Base-by-base conservation (phyloP, 2,329 filamentous ascomycete species). In the Thelonectria rubi region DNA sequence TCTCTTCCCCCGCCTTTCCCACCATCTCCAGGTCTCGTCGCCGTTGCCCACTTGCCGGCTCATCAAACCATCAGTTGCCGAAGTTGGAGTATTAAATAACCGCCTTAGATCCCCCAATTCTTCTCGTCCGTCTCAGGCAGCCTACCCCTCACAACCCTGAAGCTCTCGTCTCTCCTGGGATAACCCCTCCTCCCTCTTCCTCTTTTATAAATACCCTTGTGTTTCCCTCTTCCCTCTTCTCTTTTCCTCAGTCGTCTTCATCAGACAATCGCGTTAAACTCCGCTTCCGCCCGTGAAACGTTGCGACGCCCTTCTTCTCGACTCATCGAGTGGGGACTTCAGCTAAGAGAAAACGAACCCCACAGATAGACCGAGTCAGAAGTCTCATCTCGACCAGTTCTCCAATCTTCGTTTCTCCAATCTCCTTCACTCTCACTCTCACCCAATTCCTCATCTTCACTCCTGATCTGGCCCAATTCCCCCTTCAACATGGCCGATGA, bases 51-150 rank as follows among this genome's bases (percentile, higher is more conserved):
- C 39, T n/a, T 51, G 51, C 40, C 40, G 47, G 40, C 58, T 55
- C 39, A 49, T 32, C 40, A 20, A 57, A 34, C 12, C 30, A 43
- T 39, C 30, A 45, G 46, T 56, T 60, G 42, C 58, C 58, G 47
- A 60, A 52, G 58, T 60, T 60, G 51, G 58, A 47, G 58, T 55
- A 60, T 60, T 55, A 55, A 60, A 55, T 49, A 42, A 47, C 21
- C 12, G 46, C 40, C 52, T 37, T 37, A 46, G 52, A 56, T 60
- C 46, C 51, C 32, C 58, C 37, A 26, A 32, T 58, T 58, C 17
- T 47, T 42, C 34, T 20, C 34, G 46, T 12, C 30, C 46, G n/a
- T 10, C 45, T 32, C 40, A n/a, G 26, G 20, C 37, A 20, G 45
- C 10, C 34, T 53, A 48, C 49, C 54, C 34, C 58, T 57, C 58